These are phyloP conservation scores for Amanita exitialis DNA, from an alignment of 768 basidiomycete genomes.

Conservation along the genomic window DNA sequence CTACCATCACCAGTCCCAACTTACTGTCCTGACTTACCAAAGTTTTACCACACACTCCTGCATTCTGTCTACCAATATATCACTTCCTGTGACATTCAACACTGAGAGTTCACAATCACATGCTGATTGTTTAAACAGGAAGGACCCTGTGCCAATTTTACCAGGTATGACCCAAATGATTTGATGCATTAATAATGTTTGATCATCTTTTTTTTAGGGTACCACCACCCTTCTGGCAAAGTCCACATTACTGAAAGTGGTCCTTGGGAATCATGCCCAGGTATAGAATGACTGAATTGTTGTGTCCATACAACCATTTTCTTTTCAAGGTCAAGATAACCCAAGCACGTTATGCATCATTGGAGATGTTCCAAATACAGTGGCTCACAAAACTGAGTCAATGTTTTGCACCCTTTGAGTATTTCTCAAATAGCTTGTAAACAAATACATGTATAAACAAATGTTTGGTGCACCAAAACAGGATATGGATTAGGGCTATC, in stretches of 20 bases:
- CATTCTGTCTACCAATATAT: no score
- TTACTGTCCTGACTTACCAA: no score
- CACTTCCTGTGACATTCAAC: no score
- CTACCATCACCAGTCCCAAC: no score
- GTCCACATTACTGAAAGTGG: conserved; percentile 38
- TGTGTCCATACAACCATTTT: background rate
- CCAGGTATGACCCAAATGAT: conserved; percentile 18
- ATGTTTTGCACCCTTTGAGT: no score
- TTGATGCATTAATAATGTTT: background rate
- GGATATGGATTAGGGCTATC: no score
- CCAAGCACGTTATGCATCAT: background rate
- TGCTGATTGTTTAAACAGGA: conserved; percentile 13
- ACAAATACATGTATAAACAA: no score
- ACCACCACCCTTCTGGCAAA: conserved; percentile 37
- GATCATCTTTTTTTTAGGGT: conserved; percentile 24
- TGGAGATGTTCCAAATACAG: conserved; percentile 41
- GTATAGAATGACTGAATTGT: conserved; percentile 16
- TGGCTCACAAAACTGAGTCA: no score
- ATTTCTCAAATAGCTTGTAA: no score
- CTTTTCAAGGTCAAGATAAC: background rate
- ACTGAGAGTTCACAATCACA: no score
- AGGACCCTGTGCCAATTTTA: conserved; percentile 30
- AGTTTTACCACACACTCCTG: no score
- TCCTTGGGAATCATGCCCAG: conserved; percentile 48
- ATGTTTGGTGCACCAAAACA: no score